These are phyloP conservation scores for Apium graveolens DNA, from an alignment of 129 eudicot genomes.

Conservation along the genomic window DNA sequence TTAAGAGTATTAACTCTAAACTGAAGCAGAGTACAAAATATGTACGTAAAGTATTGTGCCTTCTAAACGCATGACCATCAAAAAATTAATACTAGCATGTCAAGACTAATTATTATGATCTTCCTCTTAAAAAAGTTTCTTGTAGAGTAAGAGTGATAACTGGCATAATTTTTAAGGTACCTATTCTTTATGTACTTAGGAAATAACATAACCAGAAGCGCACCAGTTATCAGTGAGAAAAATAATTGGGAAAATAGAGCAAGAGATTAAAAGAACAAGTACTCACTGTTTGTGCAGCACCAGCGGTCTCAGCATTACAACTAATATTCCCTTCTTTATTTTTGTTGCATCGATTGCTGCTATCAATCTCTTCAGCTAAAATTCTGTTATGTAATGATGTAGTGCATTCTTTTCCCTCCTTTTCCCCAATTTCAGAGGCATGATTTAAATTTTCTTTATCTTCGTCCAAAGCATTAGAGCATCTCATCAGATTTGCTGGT, in stretches of 20 bases:
- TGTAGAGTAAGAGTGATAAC: background rate
- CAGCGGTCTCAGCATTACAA: constrained; percentile 10
- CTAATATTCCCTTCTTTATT: constrained; percentile 8
- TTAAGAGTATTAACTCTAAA: background rate
- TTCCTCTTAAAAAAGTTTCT: background rate
- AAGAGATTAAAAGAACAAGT: background rate
- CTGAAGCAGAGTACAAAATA: background rate
- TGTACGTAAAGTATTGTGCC: background rate
- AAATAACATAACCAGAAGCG: background rate
- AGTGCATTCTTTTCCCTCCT: constrained; percentile 22
- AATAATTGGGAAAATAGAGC: background rate
- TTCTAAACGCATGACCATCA: background rate
- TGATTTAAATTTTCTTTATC: constrained; percentile 52
- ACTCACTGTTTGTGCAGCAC: constrained; percentile 30
- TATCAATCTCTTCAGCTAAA: constrained; percentile 1
- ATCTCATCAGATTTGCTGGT: constrained; percentile 21
- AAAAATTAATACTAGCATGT: background rate
- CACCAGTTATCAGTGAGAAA: background rate
- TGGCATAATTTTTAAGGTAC: background rate
- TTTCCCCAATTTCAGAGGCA: constrained; percentile 11
- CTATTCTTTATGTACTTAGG: background rate
- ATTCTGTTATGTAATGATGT: constrained; percentile 16
- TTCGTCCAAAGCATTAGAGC: constrained; percentile 23
- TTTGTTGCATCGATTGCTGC: background rate
- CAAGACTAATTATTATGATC: background rate